Conservation (phyloP, 2,329 filamentous ascomycete genomes). For the Colletotrichum abscissum region DNA sequence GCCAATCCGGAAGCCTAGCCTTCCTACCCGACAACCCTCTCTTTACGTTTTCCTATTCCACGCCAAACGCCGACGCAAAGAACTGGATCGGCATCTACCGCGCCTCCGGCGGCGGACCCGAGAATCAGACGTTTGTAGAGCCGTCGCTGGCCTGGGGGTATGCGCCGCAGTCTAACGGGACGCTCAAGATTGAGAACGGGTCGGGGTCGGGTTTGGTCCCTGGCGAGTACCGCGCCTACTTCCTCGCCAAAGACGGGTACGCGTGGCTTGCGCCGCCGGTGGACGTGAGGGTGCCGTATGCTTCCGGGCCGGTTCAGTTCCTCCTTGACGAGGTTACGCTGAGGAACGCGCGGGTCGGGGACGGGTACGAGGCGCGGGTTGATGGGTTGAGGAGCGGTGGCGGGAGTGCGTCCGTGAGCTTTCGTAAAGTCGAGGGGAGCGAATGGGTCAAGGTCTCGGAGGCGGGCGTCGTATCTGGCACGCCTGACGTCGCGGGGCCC, state of each 20-base stretch:
- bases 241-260: constrained; percentile 50
- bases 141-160: constrained; percentile 48
- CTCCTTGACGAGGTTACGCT: constrained; percentile 44
- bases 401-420: constrained; percentile 40
- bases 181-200: constrained; percentile 39
- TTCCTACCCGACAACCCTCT: constrained; percentile 9
- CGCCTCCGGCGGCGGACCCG: constrained; percentile 47
- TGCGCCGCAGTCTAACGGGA: constrained; percentile 42
- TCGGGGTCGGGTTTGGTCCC: constrained; percentile 37
- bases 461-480: constrained; percentile 50
- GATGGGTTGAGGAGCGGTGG: constrained; percentile 46
- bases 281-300: constrained; percentile 40
- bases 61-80: constrained; percentile 38
- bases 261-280: constrained; percentile 48
- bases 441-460: constrained; percentile 47
- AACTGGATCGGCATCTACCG: constrained; percentile 54
- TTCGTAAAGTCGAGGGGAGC: constrained; percentile 40
- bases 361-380: constrained; percentile 46
- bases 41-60: constrained; percentile 50
- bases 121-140: constrained; percentile 43
- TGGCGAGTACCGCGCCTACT: constrained; percentile 50
- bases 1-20: background rate
- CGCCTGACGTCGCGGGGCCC: constrained; percentile 39
- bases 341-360: constrained; percentile 49
- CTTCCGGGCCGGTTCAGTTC: constrained; percentile 39